phyloP scores from a whole-genome alignment of 2,329 filamentous ascomycete genomes.

The Alternaria sp. region DNA sequence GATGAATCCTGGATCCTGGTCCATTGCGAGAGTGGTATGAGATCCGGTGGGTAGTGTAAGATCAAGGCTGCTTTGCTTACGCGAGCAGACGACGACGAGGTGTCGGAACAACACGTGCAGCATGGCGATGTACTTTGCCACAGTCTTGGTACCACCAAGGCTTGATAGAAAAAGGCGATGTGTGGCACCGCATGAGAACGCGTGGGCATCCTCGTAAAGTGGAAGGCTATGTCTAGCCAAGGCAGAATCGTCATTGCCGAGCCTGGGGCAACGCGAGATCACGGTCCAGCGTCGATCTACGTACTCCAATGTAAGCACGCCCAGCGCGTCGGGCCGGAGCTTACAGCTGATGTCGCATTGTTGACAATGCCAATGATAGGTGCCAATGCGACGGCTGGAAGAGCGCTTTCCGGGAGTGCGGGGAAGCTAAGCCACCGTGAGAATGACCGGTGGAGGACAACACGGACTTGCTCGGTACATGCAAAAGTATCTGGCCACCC shows the following conservation, averaged over 20 bases:
- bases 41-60: neutral
- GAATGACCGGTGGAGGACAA: neutral
- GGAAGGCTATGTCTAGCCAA: slow-evolving; percentile 10
- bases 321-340: slow-evolving; percentile 7
- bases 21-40: too few relatives aligned
- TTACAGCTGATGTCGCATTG: neutral
- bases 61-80: neutral
- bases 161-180: neutral
- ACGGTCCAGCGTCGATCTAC: slow-evolving; percentile 10
- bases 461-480: neutral
- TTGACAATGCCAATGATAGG: neutral
- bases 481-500: neutral
- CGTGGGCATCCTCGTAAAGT: neutral
- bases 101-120: neutral
- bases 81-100: neutral
- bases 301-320: slow-evolving; percentile 2
- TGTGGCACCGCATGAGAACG: neutral
- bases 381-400: neutral
- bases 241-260: slow-evolving; percentile 23
- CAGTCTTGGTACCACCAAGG: neutral
- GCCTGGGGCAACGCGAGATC: slow-evolving; percentile 14
- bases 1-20: neutral
- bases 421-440: slow-evolving; percentile 7
- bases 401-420: slow-evolving; percentile 1
- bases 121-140: neutral